Evolutionary conservation across 202 grass and related monocot species (phyloP).

Genomic region (Musa balbisiana): DNA sequence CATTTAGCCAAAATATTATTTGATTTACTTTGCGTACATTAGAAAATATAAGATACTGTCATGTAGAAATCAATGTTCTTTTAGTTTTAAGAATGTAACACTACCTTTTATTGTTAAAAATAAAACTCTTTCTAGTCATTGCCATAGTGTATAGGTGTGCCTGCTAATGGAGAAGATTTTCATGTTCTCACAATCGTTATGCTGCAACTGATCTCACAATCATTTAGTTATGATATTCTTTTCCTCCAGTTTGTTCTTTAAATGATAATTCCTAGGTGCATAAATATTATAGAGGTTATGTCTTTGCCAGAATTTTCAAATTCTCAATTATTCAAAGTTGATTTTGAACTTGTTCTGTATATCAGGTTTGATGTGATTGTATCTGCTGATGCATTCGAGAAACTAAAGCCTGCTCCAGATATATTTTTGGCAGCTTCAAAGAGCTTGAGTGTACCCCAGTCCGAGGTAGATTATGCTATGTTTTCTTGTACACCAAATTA

Average conservation of each 20-base stretch:
- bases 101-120: too few relatives aligned
- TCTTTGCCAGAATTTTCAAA: conserved; percentile 3
- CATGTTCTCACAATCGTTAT: background rate
- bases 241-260: background rate
- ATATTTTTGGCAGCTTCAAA: conserved; percentile 94
- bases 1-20: too few relatives aligned
- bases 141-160: background rate
- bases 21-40: too few relatives aligned
- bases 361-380: conserved; percentile 91
- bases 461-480: conserved; percentile 55
- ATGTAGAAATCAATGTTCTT: too few relatives aligned
- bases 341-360: conserved; percentile 25
- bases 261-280: background rate
- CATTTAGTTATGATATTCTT: background rate
- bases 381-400: conserved; percentile 94
- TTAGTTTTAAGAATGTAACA: too few relatives aligned
- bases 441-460: conserved; percentile 41
- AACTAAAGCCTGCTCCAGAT: conserved; percentile 91
- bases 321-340: conserved; percentile 13
- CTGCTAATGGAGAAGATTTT: background rate
- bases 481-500: background rate
- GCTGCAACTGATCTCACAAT: background rate
- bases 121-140: too few relatives aligned
- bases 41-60: too few relatives aligned
- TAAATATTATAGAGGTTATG: background rate